phyloP scores from a whole-genome alignment of 768 basidiomycete genomes.

The Cubamyces lactineus region DNA sequence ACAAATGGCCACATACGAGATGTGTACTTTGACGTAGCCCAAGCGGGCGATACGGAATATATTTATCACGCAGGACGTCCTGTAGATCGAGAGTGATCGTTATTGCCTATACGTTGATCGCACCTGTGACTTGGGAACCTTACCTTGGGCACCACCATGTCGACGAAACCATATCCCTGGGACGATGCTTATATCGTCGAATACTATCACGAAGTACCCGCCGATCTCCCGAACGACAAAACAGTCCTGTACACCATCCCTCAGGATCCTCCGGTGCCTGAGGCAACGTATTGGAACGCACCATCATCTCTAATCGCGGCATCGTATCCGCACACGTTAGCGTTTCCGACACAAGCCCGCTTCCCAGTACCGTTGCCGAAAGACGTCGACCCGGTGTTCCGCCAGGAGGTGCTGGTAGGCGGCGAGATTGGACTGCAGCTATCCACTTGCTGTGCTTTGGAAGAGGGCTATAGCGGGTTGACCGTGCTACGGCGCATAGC shows the following conservation, averaged over 20 bases:
- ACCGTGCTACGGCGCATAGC: neutral
- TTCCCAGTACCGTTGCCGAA: constrained; percentile 2
- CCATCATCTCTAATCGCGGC: neutral
- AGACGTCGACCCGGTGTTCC: neutral
- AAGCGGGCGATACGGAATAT: no score
- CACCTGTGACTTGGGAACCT: no score
- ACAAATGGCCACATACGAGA: no score
- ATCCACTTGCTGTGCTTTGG: neutral
- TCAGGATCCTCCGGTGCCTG: neutral
- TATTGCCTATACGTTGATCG: no score
- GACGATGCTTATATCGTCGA: neutral
- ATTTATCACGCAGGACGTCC: no score
- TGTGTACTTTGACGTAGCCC: no score
- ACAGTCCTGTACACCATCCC: neutral
- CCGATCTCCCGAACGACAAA: neutral
- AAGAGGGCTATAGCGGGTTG: neutral
- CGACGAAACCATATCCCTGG: neutral
- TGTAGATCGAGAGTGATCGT: no score
- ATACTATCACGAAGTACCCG: neutral
- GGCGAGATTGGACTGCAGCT: constrained; percentile 4
- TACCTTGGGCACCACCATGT: no score
- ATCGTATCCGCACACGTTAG: neutral
- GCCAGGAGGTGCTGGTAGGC: neutral
- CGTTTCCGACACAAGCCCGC: neutral
- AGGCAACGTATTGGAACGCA: no score